Percentiles rank a stretch among this genome's conserved stretches.
Conservation (phyloP, 805 yeast species). For the Ogataea nitratoaversa region DNA sequence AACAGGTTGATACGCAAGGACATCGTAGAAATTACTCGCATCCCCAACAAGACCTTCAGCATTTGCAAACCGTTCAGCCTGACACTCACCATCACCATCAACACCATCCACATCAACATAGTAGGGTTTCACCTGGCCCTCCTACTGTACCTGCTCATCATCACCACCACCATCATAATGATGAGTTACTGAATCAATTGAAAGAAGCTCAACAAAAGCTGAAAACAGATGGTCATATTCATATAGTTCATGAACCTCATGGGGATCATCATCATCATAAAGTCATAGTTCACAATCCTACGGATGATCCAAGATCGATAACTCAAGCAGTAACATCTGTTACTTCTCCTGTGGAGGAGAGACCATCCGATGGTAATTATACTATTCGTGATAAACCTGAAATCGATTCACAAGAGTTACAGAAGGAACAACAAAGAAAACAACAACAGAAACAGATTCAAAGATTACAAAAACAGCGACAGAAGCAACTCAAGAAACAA, state of each 20-base stretch:
- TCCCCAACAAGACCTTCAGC: neutral
- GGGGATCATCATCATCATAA: constrained; percentile 28
- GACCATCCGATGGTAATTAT: neutral
- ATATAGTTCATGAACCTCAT: constrained; percentile 27
- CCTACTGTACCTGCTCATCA: constrained; percentile 14
- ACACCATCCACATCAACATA: constrained; percentile 10
- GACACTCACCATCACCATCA: constrained; percentile 6
- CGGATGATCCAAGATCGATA: constrained; percentile 1
- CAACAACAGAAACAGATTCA: constrained; percentile 1
- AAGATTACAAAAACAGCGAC: neutral
- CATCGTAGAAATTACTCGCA: neutral
- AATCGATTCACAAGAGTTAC: neutral
- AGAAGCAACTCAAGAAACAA: neutral
- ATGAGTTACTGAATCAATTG: constrained; percentile 19
- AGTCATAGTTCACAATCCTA: constrained; percentile 24
- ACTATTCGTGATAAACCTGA: neutral
- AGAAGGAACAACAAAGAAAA: neutral
- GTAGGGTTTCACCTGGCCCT: constrained; percentile 4
- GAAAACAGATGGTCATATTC: constrained; percentile 27
- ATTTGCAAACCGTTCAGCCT: neutral
- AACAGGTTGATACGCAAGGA: constrained; percentile 8
- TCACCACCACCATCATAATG: constrained; percentile 28
- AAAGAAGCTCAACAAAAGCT: constrained; percentile 24
- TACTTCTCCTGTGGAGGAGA: neutral
- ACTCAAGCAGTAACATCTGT: neutral